Evolutionary conservation across 768 basidiomycete species (phyloP), one percentile per base, ranked within the genome.

Genomic region (Suillus subluteus): DNA sequence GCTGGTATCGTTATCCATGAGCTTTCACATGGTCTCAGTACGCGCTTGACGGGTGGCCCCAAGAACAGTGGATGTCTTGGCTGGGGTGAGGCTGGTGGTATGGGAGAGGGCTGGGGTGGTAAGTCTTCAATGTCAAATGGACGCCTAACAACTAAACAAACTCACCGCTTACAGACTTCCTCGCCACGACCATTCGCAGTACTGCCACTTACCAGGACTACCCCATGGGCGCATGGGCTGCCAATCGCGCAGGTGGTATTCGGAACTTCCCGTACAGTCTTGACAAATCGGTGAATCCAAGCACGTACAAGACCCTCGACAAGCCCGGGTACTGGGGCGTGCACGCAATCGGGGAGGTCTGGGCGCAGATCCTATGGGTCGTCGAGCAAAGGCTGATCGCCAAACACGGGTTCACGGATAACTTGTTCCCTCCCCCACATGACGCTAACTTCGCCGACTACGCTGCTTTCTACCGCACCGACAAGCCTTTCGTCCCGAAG

Each of bases 41-140:
- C 95, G 3, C 91, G 97, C 72, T 77, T 98, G 68, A 99, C 97
- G 8, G 97, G 97, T 77, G 97, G 97, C 3, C 96, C 96, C 0
- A 84, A 87, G 63, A 94, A 97, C 80, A 96, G 94, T 38, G 93
- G 92, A 3, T 98, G 96, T 76, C 88, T 99, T 65, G 95, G 94
- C 13, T 99, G 92, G 90, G 96, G 97, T 62, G 96, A 99, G 81
- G 85, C 89, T 35, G 97, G 97, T 46, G 97, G 96, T 32, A 98
- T 98, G 96, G 96, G 96, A 70, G 95, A 98, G 79, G 96, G 96
- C 16, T 98, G 96, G 96, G 96, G 96, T 69, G 89, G 87, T 85
- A 65, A 55, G 81, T 78, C 0, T 5, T 54, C 15, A 16, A 18
- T 26, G 18, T 35, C 1, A 30, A 55, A 18, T 6, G 16, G 30